Base-by-base conservation (phyloP, 306 rosid species). In the Psophocarpus tetragonolobus region DNA sequence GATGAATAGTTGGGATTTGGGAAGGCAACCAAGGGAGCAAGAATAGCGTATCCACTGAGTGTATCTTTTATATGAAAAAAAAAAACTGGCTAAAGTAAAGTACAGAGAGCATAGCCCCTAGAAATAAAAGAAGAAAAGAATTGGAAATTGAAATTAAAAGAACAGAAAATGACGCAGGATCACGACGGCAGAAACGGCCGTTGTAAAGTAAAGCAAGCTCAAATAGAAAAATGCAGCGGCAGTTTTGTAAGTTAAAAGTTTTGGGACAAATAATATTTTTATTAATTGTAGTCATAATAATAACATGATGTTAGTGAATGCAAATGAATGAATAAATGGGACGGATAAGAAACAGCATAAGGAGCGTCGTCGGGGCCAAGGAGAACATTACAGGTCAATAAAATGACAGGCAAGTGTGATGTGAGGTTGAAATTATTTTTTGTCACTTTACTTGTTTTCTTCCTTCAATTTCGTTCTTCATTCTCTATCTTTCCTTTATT, bases 111-210 rank as follows among this genome's bases (percentile, higher is more conserved):
- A 63, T 35, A 29, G 32, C 73, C 36, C 17, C 30, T 18, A 65
- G 48, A 64, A 35, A 61, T 38, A 45, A 63, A 66, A 20, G 1
- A 48, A 18, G 14, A 8, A 6, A 42, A 14, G 50, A 30, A 66
- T 56, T 24, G 17, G 68, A 78, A 79, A 7, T 68, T 54, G 54
- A 45, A 79, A 78, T 32, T 12, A 21, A 7, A 54, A 68, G 75
- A 69, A 74, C 33, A 75, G 66, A 78, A 85, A 81, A 68, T 80
- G 84, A 80, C 32, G 80, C 78, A 66, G 85, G 91, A 88, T 83
- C 85, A 67, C 85, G 87, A 88, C 81, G 81, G 50, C 74, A 82
- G 66, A 68, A 30, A 33, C 74, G 76, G 85, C 82, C 65, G 63
- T 35, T 68, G 81, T 73, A 76, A 84, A 82, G 86, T 35, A 62